A percentile compares a stretch with the other conserved stretches of the same genome.
phyloP scores from a whole-genome alignment of 129 eudicot species.

The Tanacetum coccineum region DNA sequence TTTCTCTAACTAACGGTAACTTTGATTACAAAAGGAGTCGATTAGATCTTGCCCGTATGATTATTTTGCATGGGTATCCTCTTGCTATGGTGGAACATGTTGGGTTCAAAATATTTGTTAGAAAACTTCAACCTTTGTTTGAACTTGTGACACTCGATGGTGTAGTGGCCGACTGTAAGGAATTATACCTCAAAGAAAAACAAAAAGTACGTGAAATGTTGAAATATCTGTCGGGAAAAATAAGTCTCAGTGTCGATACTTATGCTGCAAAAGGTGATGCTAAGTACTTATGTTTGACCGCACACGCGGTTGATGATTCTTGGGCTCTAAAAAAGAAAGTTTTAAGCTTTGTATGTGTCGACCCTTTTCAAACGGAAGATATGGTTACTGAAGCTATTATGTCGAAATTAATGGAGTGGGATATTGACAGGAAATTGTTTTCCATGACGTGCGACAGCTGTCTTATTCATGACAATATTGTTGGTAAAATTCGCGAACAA shows the following conservation, averaged over 20 bases:
- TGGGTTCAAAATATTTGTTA: conserved; percentile 73
- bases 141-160: conserved; percentile 58
- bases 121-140: conserved; percentile 89
- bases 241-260: conserved; percentile 65
- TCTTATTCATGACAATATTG: conserved; percentile 52
- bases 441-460: conserved; percentile 67
- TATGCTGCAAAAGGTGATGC: conserved; percentile 53
- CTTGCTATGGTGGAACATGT: conserved; percentile 73
- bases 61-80: conserved; percentile 91
- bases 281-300: conserved; percentile 61
- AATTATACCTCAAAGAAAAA: conserved; percentile 66
- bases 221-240: conserved; percentile 73
- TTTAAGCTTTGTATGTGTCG: conserved; percentile 56
- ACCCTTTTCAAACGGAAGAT: conserved; percentile 70
- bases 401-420: conserved; percentile 82
- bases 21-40: conserved; percentile 74
- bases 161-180: conserved; percentile 72
- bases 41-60: conserved; percentile 87
- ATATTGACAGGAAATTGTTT: conserved; percentile 79
- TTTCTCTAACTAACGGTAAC: conserved; percentile 24
- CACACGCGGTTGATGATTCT: conserved; percentile 75
- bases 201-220: conserved; percentile 67
- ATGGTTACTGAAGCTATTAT: conserved; percentile 60
- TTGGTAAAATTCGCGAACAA: conserved; percentile 65
- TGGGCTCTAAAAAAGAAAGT: conserved; percentile 68